Percentiles rank a stretch among this genome's conserved stretches.
phyloP scores from a whole-genome alignment of 805 yeast species.

The Candida glaebosa region DNA sequence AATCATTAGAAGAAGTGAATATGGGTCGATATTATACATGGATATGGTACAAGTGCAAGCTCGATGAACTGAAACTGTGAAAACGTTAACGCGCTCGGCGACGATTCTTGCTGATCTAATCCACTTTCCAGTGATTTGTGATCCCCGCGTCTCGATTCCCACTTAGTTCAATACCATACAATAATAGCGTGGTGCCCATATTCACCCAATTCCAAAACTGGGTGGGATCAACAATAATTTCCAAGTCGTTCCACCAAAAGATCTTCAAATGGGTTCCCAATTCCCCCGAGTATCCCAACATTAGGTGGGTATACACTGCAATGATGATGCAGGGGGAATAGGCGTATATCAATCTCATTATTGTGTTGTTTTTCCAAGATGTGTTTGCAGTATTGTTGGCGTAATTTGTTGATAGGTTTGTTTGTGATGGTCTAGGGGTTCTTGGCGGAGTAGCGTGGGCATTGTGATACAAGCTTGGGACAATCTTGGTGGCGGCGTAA shows the following conservation, averaged over 20 bases:
- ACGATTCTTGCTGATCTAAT: slow-evolving; percentile 17
- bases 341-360: slow-evolving; percentile 65
- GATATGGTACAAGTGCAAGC: no score
- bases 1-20: no score
- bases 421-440: slow-evolving; percentile 29
- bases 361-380: slow-evolving; percentile 17
- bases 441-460: slow-evolving; percentile 37
- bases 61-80: no score
- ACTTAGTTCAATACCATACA: slow-evolving; percentile 76
- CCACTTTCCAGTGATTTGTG: slow-evolving; percentile 44
- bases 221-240: slow-evolving; percentile 63
- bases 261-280: slow-evolving; percentile 58
- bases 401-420: slow-evolving; percentile 21
- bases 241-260: slow-evolving; percentile 34
- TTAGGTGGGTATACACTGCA: slow-evolving; percentile 91
- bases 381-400: slow-evolving; percentile 8
- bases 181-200: slow-evolving; percentile 71
- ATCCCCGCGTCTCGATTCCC: slow-evolving; percentile 35
- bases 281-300: slow-evolving; percentile 83
- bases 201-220: slow-evolving; percentile 98
- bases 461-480: slow-evolving; percentile 64
- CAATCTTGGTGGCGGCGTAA: slow-evolving; percentile 88
- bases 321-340: slow-evolving; percentile 92
- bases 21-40: no score
- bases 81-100: no score